Percentiles rank a stretch among this genome's conserved stretches.
Evolutionary conservation across 495 filamentous ascomycete species (phyloP).

Genomic region (Penicillium herquei): DNA sequence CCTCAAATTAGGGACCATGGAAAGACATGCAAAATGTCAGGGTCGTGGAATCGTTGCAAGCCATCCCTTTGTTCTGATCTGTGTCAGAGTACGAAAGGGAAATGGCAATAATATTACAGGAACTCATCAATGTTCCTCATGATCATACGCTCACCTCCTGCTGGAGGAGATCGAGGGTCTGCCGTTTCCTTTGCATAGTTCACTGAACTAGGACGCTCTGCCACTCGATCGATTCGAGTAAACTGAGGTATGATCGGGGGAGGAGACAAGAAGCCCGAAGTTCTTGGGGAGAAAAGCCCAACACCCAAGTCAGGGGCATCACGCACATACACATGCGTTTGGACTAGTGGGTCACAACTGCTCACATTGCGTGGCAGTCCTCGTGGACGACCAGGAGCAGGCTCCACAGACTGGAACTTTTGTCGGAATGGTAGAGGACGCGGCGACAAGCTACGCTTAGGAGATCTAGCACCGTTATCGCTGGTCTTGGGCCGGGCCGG

Average conservation of each 20-base stretch:
- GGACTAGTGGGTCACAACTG: slow-evolving; percentile 30
- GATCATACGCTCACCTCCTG: slow-evolving; percentile 46
- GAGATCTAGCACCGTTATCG: slow-evolving; percentile 28
- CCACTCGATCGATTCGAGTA: slow-evolving; percentile 33
- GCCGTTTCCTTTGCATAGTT: slow-evolving; percentile 32
- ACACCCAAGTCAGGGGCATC: slow-evolving; percentile 34
- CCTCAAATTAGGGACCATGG: slow-evolving; percentile 10
- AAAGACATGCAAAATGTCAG: slow-evolving; percentile 24
- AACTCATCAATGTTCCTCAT: slow-evolving; percentile 56
- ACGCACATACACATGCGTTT: slow-evolving; percentile 38
- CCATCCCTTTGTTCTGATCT: neutral
- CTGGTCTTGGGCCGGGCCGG: slow-evolving; percentile 30
- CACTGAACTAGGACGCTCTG: slow-evolving; percentile 23
- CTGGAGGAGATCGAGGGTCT: slow-evolving; percentile 51
- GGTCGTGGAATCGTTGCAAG: slow-evolving; percentile 38
- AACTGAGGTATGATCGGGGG: slow-evolving; percentile 26
- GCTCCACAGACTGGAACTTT: slow-evolving; percentile 35
- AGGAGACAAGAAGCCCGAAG: slow-evolving; percentile 45
- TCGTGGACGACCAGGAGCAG: slow-evolving; percentile 17
- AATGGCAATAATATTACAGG: slow-evolving; percentile 32
- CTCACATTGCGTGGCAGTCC: slow-evolving; percentile 22
- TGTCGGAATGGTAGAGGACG: slow-evolving; percentile 44
- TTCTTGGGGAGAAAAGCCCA: slow-evolving; percentile 50
- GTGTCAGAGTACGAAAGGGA: neutral
- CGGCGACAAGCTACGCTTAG: slow-evolving; percentile 41